Base-by-base conservation (phyloP, 257 asterid genomes). In the Solanum chilense region DNA sequence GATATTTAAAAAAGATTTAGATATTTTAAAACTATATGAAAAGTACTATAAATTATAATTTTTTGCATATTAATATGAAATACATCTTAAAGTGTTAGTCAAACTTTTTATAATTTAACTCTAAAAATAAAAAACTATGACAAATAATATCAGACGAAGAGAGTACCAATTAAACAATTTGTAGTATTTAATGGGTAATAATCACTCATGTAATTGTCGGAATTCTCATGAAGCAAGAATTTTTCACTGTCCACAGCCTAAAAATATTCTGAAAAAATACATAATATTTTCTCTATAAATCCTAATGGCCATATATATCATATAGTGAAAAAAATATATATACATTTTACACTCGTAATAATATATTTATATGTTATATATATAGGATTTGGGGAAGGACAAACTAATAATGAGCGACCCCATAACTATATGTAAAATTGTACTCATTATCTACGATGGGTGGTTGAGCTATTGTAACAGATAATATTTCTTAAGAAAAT, bases 401-500 rank as follows among this genome's bases (percentile, higher is more conserved):
- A 3, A 66, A 66, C 37, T 25, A 27, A 12, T 66, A 6, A 14
- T 7, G 6, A 9, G 9, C 21, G 9, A 6, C 35, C 5, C 37
- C 4, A 68, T 27, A 27, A 68, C 11, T 27, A 68, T 68, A 12
- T 41, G 23, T 44, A 44, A 44, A 44, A 13, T 2, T 42, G 7
- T 76, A 12, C 16, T n/a, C 3, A 11, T n/a, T 9, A 2, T 10
- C 6, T 6, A 18, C 10, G 29, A 62, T 52, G 4, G 1, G 33
- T 64, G 8, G 3, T 25, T 2, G 71, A n/a, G 31, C 5, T 5
- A 9, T 12, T 11, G 71, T 25, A 64, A 64, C 71, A 11, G 2
- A 25, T 5, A 0, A 1, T n/a, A 64, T 11, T 11, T 1, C 0
- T 0, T 18, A 52, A 0, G 1, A 3, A 52, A 52, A 0, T 0